Conservation (phyloP, 1,139 yeast genomes). For the Sugiyamaella xylanicola region DNA sequence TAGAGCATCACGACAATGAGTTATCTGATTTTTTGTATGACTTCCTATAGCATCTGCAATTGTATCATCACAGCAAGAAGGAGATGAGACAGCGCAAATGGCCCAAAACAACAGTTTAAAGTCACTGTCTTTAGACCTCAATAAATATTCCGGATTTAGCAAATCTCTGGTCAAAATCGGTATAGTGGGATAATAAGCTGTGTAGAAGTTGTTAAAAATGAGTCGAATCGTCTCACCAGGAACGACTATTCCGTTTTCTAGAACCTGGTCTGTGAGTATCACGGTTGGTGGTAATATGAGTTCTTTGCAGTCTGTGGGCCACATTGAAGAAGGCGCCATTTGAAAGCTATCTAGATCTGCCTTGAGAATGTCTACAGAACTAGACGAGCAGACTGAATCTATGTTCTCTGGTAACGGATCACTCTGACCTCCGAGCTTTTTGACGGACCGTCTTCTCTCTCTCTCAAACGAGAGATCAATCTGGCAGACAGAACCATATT, state of each 20-base stretch:
- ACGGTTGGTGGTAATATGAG: background rate
- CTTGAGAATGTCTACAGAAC: background rate
- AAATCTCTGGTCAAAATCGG: constrained; percentile 27
- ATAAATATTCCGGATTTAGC: constrained; percentile 23
- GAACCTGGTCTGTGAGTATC: constrained; percentile 4
- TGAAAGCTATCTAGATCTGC: background rate
- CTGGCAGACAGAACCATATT: constrained; percentile 26
- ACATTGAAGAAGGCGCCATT: constrained; percentile 1
- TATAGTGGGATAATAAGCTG: constrained; percentile 23
- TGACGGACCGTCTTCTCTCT: constrained; percentile 11
- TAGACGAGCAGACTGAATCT: background rate
- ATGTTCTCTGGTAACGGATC: background rate
- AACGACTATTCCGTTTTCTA: constrained; percentile 4
- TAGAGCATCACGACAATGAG: constrained; percentile 9
- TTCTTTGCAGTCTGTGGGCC: constrained; percentile 7
- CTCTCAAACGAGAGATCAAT: constrained; percentile 25
- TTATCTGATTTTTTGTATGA: constrained; percentile 21
- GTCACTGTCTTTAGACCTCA: constrained; percentile 15
- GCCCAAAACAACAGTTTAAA: constrained; percentile 28
- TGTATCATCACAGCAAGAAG: constrained; percentile 21
- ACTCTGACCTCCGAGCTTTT: background rate
- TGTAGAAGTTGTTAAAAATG: constrained; percentile 24
- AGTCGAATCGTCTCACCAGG: constrained; percentile 20
- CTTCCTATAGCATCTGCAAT: constrained; percentile 17
- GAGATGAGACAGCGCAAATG: constrained; percentile 27